Evolutionary conservation across 495 filamentous ascomycete genomes (phyloP).

Genomic region (Aspergillus avenaceus): DNA sequence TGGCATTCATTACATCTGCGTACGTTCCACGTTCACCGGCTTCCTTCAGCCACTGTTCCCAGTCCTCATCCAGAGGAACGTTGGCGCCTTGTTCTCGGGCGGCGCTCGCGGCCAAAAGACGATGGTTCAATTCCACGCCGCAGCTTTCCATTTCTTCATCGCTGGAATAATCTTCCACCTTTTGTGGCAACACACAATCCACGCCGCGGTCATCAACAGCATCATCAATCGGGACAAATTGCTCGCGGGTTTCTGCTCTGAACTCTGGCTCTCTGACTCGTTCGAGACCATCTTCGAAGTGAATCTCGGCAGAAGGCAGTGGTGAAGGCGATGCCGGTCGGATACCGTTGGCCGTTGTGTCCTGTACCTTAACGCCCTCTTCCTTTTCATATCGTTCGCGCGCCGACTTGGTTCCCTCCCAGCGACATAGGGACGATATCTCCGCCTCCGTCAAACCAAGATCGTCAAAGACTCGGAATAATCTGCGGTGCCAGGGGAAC

Average conservation of each 20-base stretch:
- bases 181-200: constrained; percentile 22
- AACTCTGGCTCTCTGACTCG: constrained; percentile 28
- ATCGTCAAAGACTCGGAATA: constrained; percentile 79
- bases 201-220: constrained; percentile 22
- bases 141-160: constrained; percentile 68
- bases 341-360: constrained; percentile 75
- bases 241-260: constrained; percentile 23
- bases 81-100: constrained; percentile 58
- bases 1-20: constrained; percentile 38
- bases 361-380: constrained; percentile 64
- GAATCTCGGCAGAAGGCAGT: constrained; percentile 28
- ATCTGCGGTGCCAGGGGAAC: constrained; percentile 72
- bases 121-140: constrained; percentile 67
- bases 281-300: constrained; percentile 29
- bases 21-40: constrained; percentile 59
- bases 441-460: constrained; percentile 72
- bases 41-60: constrained; percentile 84
- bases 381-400: constrained; percentile 80
- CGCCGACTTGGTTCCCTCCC: constrained; percentile 92
- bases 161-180: constrained; percentile 57
- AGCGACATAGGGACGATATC: constrained; percentile 75
- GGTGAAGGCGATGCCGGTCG: constrained; percentile 30
- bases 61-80: constrained; percentile 70
- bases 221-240: constrained; percentile 22
- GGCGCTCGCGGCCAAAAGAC: constrained; percentile 64